These are phyloP conservation scores for Apiotrichum montevideense DNA, from an alignment of 1,284 basidiomycete genomes.

Conservation along the genomic window DNA sequence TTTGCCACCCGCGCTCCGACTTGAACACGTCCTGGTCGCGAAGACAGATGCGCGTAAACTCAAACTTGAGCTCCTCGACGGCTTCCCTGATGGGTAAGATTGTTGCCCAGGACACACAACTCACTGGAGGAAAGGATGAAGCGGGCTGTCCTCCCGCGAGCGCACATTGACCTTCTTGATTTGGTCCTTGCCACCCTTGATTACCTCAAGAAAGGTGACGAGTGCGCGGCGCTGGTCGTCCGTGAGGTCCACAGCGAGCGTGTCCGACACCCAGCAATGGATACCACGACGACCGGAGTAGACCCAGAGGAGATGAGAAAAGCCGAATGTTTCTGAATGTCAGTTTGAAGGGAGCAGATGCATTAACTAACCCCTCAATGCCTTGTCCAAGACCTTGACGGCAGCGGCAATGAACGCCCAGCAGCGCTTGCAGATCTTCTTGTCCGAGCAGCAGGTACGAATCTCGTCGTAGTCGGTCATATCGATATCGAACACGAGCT, in stretches of 20 bases:
- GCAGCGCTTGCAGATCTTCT: slow-evolving; percentile 85
- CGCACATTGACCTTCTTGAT: slow-evolving; percentile 75
- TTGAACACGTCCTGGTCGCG: slow-evolving; percentile 82
- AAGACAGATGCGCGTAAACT: slow-evolving; percentile 68
- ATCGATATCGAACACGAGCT: slow-evolving; percentile 99
- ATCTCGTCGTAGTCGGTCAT: slow-evolving; percentile 99
- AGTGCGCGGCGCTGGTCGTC: slow-evolving; percentile 86
- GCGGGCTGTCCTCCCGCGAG: slow-evolving; percentile 45
- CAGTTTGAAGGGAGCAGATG: slow-evolving; percentile 8
- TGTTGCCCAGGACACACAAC: slow-evolving; percentile 31
- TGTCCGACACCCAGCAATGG: slow-evolving; percentile 95
- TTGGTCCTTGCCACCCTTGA: slow-evolving; percentile 76
- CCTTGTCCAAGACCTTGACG: slow-evolving; percentile 75
- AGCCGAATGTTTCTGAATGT: slow-evolving; percentile 64
- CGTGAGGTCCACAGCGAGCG: slow-evolving; percentile 76
- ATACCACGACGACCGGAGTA: slow-evolving; percentile 98
- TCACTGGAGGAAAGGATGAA: slow-evolving; percentile 68
- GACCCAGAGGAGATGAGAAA: slow-evolving; percentile 79
- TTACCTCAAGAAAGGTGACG: slow-evolving; percentile 78
- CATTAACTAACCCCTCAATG: slow-evolving; percentile 57
- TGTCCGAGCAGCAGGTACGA: slow-evolving; percentile 88
- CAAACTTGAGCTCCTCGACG: slow-evolving; percentile 53
- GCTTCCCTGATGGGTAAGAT: slow-evolving; percentile 49
- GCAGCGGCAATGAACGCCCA: slow-evolving; percentile 94
- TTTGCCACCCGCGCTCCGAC: slow-evolving; percentile 64